Percentiles rank a stretch among this genome's conserved stretches.
Conservation (phyloP, 805 yeast genomes). For the Kluyveromyces siamensis region DNA sequence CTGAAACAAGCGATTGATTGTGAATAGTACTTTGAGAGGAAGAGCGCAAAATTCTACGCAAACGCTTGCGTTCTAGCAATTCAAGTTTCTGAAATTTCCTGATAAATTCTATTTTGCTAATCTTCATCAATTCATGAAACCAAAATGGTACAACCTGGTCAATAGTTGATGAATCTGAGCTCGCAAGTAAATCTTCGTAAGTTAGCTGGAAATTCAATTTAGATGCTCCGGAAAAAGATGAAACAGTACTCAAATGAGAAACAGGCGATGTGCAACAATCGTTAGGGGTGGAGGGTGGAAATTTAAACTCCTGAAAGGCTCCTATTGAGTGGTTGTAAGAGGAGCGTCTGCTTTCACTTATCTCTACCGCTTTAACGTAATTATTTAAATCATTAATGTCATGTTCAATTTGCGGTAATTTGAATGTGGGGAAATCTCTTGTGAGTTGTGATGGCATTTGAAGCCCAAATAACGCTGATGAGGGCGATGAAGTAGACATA, state of each 20-base stretch:
- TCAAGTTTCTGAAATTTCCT: constrained; percentile 61
- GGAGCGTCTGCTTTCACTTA: constrained; percentile 15
- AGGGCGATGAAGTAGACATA: constrained; percentile 24
- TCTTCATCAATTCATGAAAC: constrained; percentile 32
- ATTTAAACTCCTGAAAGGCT: constrained; percentile 1
- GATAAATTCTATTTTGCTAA: constrained; percentile 23
- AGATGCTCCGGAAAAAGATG: not conserved
- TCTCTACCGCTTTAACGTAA: constrained; percentile 24
- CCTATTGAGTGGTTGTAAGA: not conserved
- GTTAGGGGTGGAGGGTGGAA: constrained; percentile 1
- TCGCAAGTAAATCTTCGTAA: constrained; percentile 10
- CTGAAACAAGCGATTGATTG: not conserved
- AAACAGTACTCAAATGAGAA: not conserved
- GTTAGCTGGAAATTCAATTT: constrained; percentile 21
- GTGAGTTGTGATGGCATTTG: constrained; percentile 20
- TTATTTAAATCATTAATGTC: constrained; percentile 24
- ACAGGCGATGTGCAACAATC: not conserved
- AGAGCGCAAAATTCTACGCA: constrained; percentile 29
- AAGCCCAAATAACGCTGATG: constrained; percentile 24
- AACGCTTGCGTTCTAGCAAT: constrained; percentile 55
- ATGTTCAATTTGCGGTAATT: constrained; percentile 21
- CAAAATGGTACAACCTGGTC: constrained; percentile 41
- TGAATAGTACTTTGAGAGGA: not conserved
- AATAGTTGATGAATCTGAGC: constrained; percentile 10
- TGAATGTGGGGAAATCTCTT: constrained; percentile 15